Conservation (phyloP, 331 rosid genomes). For the Quercus lobata region DNA sequence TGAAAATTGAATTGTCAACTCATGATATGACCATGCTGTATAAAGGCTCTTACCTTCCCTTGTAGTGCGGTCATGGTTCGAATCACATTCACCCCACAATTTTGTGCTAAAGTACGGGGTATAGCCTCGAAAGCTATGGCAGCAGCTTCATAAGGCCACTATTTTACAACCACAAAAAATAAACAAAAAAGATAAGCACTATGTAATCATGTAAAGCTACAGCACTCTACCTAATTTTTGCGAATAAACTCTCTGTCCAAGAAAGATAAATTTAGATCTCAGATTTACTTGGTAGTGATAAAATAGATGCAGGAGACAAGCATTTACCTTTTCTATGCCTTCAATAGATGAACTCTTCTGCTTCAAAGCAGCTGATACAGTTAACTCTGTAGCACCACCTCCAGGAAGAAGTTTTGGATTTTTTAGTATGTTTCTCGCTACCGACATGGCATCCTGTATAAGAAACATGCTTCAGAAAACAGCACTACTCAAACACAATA, state of each 20-base stretch:
- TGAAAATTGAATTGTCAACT: neutral
- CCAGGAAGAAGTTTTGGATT: slow-evolving; percentile 96
- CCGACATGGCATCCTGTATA: slow-evolving; percentile 90
- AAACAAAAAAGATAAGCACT: slow-evolving; percentile 10
- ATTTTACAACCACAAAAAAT: slow-evolving; percentile 18
- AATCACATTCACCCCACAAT: slow-evolving; percentile 93
- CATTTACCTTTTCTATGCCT: slow-evolving; percentile 85
- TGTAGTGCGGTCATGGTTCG: slow-evolving; percentile 92
- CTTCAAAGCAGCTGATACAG: slow-evolving; percentile 85
- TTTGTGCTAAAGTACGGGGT: slow-evolving; percentile 92
- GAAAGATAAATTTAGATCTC: neutral
- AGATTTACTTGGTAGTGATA: neutral
- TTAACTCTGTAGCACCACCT: slow-evolving; percentile 94
- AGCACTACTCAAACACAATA: neutral
- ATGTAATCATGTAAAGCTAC: neutral
- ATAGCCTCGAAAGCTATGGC: slow-evolving; percentile 97
- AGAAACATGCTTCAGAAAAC: slow-evolving; percentile 25
- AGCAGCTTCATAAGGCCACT: slow-evolving; percentile 99
- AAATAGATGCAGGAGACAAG: neutral
- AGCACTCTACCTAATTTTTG: neutral
- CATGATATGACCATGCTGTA: neutral
- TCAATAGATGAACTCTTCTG: slow-evolving; percentile 91
- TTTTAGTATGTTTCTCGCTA: slow-evolving; percentile 86
- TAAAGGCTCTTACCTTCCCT: slow-evolving; percentile 61
- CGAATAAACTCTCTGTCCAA: neutral